phyloP scores from a whole-genome alignment of 1,284 basidiomycete species.

The Polyporus tsugae region DNA sequence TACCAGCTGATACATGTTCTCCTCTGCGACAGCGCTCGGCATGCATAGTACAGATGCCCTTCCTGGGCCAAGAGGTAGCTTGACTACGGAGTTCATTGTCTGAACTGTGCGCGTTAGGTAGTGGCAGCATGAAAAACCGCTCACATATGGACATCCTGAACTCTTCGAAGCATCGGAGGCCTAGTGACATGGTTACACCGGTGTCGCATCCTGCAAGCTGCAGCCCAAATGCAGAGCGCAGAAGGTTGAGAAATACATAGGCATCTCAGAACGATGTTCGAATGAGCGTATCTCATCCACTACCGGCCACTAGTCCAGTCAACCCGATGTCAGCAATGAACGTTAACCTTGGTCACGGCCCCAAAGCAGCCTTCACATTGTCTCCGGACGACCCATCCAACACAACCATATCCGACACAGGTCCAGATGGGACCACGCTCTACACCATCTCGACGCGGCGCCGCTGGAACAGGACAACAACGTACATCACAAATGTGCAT shows the following conservation, averaged over 20 bases:
- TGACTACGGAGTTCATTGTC: not conserved
- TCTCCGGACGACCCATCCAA: slow-evolving; percentile 52
- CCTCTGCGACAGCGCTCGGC: not conserved
- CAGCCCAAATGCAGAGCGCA: not conserved
- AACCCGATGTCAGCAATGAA: not conserved
- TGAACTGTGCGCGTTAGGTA: not conserved
- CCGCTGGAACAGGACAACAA: slow-evolving; percentile 39
- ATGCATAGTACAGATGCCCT: not conserved
- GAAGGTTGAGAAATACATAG: not conserved
- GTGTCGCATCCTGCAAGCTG: not conserved
- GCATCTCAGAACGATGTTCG: not conserved
- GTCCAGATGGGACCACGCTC: slow-evolving; percentile 39
- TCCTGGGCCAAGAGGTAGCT: not conserved
- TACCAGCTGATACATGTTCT: not conserved
- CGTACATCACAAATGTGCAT: slow-evolving; percentile 42
- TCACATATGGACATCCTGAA: not conserved
- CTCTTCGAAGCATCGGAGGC: not conserved
- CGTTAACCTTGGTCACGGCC: not conserved
- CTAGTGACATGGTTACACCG: not conserved
- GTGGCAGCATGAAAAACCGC: not conserved
- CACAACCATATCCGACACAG: slow-evolving; percentile 45
- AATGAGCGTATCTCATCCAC: not conserved
- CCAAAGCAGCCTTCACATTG: slow-evolving; percentile 40
- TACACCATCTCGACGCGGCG: slow-evolving; percentile 50
- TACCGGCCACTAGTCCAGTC: not conserved